Conservation (phyloP, 495 filamentous ascomycete species). For the Chaetomium fimeti region DNA sequence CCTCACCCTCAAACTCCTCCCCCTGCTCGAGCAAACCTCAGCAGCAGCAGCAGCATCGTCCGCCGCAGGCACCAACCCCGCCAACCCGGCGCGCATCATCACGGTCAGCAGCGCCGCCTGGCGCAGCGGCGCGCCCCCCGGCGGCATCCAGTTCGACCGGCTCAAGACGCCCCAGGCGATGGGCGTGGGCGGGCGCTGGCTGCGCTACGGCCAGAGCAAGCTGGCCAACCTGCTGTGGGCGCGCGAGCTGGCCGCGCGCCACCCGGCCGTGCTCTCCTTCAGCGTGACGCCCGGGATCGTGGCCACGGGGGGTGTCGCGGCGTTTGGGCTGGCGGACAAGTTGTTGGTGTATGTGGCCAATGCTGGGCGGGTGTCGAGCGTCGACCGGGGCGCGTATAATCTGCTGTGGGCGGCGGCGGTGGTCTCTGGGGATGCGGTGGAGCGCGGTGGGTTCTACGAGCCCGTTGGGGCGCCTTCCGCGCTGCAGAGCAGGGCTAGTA, state of each 20-base stretch:
- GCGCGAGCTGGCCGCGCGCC: conserved; percentile 55
- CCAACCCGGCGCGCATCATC: conserved; percentile 44
- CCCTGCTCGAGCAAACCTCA: conserved; percentile 42
- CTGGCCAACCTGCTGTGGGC: conserved; percentile 52
- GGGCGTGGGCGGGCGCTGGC: conserved; percentile 25
- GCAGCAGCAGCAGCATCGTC: too few species aligned
- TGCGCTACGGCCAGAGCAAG: conserved; percentile 50
- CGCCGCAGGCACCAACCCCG: conserved; percentile 24
- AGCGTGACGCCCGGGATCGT: conserved; percentile 67
- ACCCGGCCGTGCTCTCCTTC: conserved; percentile 50
- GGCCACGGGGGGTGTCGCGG: conserved; percentile 22
- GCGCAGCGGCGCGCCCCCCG: conserved; percentile 37
- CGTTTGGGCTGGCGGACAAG: conserved; percentile 15
- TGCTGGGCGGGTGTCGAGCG: conserved; percentile 3
- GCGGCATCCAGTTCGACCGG: conserved; percentile 40
- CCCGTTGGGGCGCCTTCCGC: conserved; percentile 20
- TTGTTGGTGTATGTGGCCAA: not conserved
- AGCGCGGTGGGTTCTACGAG: conserved; percentile 23
- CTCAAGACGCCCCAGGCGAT: conserved; percentile 40
- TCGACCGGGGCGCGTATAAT: conserved; percentile 26
- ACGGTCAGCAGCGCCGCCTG: conserved; percentile 36
- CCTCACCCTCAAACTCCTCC: conserved; percentile 60
- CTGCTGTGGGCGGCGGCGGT: conserved; percentile 24
- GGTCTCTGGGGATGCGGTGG: not conserved
- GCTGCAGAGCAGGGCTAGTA: conserved; percentile 7